Conservation (phyloP, 768 basidiomycete species). For the Boletus rubescentipes region DNA sequence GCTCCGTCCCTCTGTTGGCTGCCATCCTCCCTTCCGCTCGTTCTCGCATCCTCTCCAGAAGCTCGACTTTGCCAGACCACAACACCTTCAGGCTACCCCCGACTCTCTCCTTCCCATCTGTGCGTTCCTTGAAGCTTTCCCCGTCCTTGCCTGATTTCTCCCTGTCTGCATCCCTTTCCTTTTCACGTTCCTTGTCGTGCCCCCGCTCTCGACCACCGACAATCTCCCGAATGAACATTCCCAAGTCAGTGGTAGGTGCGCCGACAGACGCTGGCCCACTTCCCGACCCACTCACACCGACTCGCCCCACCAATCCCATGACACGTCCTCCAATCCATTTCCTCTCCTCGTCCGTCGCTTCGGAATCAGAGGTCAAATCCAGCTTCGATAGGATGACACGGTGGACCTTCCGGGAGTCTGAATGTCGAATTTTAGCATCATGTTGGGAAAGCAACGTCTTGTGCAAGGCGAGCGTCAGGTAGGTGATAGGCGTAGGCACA, state of each 20-base stretch:
- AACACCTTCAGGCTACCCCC: conserved; percentile 35
- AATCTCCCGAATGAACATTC: conserved; percentile 47
- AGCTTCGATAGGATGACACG: conserved; percentile 61
- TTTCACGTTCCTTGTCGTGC: conserved; percentile 31
- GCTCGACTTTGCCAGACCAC: conserved; percentile 34
- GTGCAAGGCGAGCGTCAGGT: conserved; percentile 29
- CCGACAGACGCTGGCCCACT: conserved; percentile 42
- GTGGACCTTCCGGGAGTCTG: conserved; percentile 61
- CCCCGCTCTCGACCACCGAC: conserved; percentile 33
- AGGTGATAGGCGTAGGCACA: conserved; percentile 3
- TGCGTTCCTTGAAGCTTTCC: conserved; percentile 32
- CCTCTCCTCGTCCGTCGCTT: conserved; percentile 32
- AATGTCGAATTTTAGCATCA: conserved; percentile 30
- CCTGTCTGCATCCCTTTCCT: conserved; percentile 35
- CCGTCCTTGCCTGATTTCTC: conserved; percentile 37
- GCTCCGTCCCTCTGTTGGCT: conserved; percentile 15
- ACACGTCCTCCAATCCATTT: conserved; percentile 32
- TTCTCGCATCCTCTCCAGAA: conserved; percentile 28
- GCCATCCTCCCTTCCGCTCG: conserved; percentile 26
- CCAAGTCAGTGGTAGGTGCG: conserved; percentile 52
- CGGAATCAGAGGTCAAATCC: conserved; percentile 38
- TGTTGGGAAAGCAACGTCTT: conserved; percentile 27
- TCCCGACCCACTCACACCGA: conserved; percentile 32
- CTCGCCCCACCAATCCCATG: conserved; percentile 40
- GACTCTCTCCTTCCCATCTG: conserved; percentile 35